Conservation (phyloP, 805 yeast genomes). For the Starmerella apis region DNA sequence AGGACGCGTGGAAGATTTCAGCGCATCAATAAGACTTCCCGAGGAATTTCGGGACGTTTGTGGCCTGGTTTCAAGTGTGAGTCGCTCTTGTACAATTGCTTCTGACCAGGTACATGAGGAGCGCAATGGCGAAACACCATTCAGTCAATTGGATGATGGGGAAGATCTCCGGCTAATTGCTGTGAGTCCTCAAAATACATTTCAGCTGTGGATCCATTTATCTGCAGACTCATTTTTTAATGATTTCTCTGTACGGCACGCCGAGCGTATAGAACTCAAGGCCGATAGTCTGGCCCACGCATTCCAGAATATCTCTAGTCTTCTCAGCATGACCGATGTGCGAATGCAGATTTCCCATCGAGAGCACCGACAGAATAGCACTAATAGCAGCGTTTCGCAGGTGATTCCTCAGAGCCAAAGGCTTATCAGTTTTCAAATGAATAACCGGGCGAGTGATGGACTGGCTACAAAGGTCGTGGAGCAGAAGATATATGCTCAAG, state of each 20-base stretch:
- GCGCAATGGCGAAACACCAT: background rate
- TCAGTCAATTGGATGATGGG: background rate
- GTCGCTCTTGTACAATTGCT: slow-evolving; percentile 13
- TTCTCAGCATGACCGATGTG: slow-evolving; percentile 24
- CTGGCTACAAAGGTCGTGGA: slow-evolving; percentile 24
- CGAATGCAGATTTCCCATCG: slow-evolving; percentile 22
- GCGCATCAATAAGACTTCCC: slow-evolving; percentile 16
- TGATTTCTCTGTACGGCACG: slow-evolving; percentile 4
- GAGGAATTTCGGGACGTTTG: slow-evolving; percentile 20
- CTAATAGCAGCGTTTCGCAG: slow-evolving; percentile 5
- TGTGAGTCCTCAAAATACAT: slow-evolving; percentile 5
- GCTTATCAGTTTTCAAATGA: slow-evolving; percentile 15
- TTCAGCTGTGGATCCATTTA: slow-evolving; percentile 24
- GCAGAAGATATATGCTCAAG: slow-evolving; percentile 51
- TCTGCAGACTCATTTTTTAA: slow-evolving; percentile 12
- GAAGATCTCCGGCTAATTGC: slow-evolving; percentile 14
- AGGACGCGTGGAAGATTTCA: slow-evolving; percentile 16
- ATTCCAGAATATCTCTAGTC: slow-evolving; percentile 27
- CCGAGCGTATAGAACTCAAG: slow-evolving; percentile 18
- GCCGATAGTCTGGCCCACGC: slow-evolving; percentile 39
- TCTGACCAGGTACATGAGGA: background rate
- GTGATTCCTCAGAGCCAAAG: slow-evolving; percentile 8
- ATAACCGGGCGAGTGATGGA: slow-evolving; percentile 51
- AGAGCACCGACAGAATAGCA: slow-evolving; percentile 32
- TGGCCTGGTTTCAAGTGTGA: slow-evolving; percentile 14